phyloP scores from a whole-genome alignment of 1,284 basidiomycete species.

The Meripilus lineatus region DNA sequence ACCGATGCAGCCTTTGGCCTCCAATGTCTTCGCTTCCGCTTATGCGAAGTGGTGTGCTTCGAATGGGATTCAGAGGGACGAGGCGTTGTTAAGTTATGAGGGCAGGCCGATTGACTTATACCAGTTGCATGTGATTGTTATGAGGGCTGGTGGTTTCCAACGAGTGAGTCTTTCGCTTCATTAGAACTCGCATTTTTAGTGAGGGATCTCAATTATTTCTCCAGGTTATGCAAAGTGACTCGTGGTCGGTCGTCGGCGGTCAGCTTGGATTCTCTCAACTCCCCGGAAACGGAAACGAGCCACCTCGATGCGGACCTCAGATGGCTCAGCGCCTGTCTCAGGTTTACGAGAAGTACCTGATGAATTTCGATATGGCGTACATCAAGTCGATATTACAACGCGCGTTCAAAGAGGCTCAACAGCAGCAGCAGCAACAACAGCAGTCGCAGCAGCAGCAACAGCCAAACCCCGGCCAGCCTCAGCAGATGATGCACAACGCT shows the following conservation, averaged over 20 bases:
- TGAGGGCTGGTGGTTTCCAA: slow-evolving; percentile 46
- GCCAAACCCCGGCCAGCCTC: background rate
- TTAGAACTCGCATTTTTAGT: background rate
- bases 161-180: slow-evolving; percentile 34
- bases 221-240: slow-evolving; percentile 45
- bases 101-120: slow-evolving; percentile 51
- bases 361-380: slow-evolving; percentile 53
- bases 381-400: slow-evolving; percentile 36
- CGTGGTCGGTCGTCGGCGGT: slow-evolving; percentile 63
- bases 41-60: slow-evolving; percentile 44
- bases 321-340: slow-evolving; percentile 54
- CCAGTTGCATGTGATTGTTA: slow-evolving; percentile 50
- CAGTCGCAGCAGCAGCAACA: slow-evolving; percentile 7
- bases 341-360: slow-evolving; percentile 56
- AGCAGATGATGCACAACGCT: background rate
- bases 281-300: slow-evolving; percentile 49
- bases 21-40: slow-evolving; percentile 41
- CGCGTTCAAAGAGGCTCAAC: slow-evolving; percentile 12
- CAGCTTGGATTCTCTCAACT: slow-evolving; percentile 60
- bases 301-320: slow-evolving; percentile 52
- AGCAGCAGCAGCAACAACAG: background rate
- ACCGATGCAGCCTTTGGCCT: background rate
- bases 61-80: slow-evolving; percentile 34
- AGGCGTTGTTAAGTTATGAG: slow-evolving; percentile 41
- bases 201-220: slow-evolving; percentile 1